Conservation (phyloP, 306 rosid genomes). For the Rosa lucieae region DNA sequence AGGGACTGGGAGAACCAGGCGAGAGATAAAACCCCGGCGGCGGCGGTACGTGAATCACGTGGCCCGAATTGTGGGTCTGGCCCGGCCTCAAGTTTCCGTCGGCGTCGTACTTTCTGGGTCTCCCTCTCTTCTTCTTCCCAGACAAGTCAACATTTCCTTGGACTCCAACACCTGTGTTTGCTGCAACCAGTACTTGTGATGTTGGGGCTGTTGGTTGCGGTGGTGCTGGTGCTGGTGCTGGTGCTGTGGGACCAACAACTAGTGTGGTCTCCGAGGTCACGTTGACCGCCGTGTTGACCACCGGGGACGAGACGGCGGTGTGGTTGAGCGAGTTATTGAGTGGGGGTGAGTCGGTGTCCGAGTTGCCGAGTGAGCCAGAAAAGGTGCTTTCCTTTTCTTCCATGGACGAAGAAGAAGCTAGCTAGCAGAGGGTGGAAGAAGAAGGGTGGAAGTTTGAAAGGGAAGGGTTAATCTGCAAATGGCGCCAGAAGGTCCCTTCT, state of each 20-base stretch:
- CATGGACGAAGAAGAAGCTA: slow-evolving; percentile 31
- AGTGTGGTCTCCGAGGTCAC: slow-evolving; percentile 4
- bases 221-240: not conserved
- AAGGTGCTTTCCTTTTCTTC: slow-evolving; percentile 46
- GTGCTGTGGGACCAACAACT: not conserved
- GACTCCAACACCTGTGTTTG: slow-evolving; percentile 15
- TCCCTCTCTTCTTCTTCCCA: slow-evolving; percentile 79
- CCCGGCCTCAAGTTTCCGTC: slow-evolving; percentile 54
- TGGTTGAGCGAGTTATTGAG: slow-evolving; percentile 23
- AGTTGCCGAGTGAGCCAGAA: slow-evolving; percentile 40
- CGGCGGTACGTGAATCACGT: slow-evolving; percentile 17
- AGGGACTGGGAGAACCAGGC: slow-evolving; percentile 28
- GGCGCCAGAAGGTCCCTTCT: slow-evolving; percentile 56
- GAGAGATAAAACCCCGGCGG: slow-evolving; percentile 59
- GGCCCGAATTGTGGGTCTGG: slow-evolving; percentile 1
- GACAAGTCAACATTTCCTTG: slow-evolving; percentile 43
- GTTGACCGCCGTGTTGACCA: slow-evolving; percentile 21
- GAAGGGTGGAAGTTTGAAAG: slow-evolving; percentile 49
- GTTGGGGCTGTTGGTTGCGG: not conserved
- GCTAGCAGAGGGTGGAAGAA: too few relatives aligned
- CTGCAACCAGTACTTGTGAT: not conserved
- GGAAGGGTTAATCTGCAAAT: slow-evolving; percentile 40
- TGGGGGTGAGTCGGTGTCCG: slow-evolving; percentile 37
- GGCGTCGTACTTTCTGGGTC: slow-evolving; percentile 80
- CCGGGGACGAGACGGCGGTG: slow-evolving; percentile 28